Evolutionary conservation across 129 eudicot species (phyloP), one percentile per base, ranked within the genome.

Genomic region (Centella asiatica): DNA sequence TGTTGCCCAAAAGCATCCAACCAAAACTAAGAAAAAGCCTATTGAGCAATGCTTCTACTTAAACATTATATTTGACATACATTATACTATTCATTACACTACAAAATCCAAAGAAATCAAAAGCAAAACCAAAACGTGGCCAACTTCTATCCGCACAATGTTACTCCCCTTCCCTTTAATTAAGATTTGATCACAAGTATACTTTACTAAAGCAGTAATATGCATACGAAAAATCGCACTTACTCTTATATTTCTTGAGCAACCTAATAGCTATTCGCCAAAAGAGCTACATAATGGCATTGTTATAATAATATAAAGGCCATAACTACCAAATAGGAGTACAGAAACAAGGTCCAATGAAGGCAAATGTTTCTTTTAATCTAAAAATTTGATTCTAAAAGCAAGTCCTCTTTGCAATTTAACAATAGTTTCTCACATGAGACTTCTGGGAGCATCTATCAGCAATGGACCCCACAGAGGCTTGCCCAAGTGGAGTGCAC

Each of bases 381-480:
- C 22, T 44, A 47, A 59, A 65, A n/a, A n/a, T 28, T 33, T 31
- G 69, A 49, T 37, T 75, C 74, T 67, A 74, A 74, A 81, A 76
- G 81, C 70, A 82, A 74, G 57, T 57, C 40, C 76, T 74, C 84
- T 82, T 71, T 82, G 73, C 60, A 54, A 44, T 57, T 54, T 39
- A 65, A 72, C 56, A 33, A 61, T 24, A 40, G 27, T 73, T 58
- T 37, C 14, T 9, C 26, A 18, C 25, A 28, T 18, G 5, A 0
- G 20, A 57, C 62, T 67, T 73, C 81, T 74, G 71, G 80, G 78
- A 62, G 64, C 70, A 66, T 53, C 78, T 47, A 49, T 72, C 64
- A 60, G 64, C 63, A 54, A 44, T 34, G 68, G 61, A 70, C 64
- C 60, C 17, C 57, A 57, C 46, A 52, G 57, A 26, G 64, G 26